These are phyloP conservation scores for Zymoseptoria ardabiliae DNA, from an alignment of 2,329 filamentous ascomycete genomes.

Conservation along the genomic window DNA sequence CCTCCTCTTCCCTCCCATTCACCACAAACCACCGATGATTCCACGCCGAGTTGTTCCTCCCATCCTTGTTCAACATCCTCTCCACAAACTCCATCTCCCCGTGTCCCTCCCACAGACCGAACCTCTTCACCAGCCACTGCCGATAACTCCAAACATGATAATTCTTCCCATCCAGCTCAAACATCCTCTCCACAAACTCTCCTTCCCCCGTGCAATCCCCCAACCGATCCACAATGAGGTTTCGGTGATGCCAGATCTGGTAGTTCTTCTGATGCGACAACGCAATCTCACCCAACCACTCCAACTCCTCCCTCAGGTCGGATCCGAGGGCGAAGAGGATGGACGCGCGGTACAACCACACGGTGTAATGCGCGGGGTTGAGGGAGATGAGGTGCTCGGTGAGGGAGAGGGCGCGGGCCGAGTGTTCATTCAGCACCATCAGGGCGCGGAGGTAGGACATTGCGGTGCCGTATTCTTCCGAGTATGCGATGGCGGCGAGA, in stretches of 20 bases:
- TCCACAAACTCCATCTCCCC: constrained; percentile 64
- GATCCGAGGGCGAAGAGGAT: constrained; percentile 62
- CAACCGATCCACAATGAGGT: constrained; percentile 48
- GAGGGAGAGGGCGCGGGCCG: constrained; percentile 66
- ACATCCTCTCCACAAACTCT: constrained; percentile 71
- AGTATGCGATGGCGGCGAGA: constrained; percentile 87
- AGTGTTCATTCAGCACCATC: constrained; percentile 83
- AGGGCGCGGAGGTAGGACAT: constrained; percentile 89
- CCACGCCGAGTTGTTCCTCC: constrained; percentile 96
- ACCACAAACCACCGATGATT: constrained; percentile 94
- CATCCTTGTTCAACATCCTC: constrained; percentile 65
- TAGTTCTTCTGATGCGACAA: constrained; percentile 91
- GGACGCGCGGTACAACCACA: constrained; percentile 91
- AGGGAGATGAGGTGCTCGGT: constrained; percentile 85
- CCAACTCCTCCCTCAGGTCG: constrained; percentile 63
- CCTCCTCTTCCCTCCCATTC: constrained; percentile 46
- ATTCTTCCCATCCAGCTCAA: constrained; percentile 84
- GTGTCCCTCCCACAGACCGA: constrained; percentile 43
- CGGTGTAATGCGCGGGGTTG: constrained; percentile 97
- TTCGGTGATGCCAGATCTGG: constrained; percentile 78
- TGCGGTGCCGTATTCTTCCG: constrained; percentile 81
- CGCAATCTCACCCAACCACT: constrained; percentile 80
- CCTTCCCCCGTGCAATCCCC: constrained; percentile 45
- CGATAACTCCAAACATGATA: constrained; percentile 98
- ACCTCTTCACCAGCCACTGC: constrained; percentile 64